Conservation (phyloP, 1,284 basidiomycete species). For the Fistulinella staudtii region DNA sequence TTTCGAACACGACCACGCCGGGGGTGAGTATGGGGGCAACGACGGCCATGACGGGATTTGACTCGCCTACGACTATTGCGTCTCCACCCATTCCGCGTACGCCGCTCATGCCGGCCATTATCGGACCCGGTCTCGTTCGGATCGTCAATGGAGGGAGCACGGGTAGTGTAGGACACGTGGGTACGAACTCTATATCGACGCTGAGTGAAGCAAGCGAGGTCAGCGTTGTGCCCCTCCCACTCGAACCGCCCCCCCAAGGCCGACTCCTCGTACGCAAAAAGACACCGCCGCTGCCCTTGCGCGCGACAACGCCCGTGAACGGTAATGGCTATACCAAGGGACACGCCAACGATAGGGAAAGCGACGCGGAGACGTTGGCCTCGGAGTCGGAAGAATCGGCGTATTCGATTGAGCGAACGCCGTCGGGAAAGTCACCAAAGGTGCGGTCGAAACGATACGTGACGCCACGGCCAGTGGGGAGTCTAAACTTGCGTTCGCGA, state of each 20-base stretch:
- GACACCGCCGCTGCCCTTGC: conserved; percentile 32
- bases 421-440: conserved; percentile 34
- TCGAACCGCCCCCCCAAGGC: conserved; percentile 30
- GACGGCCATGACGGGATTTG: conserved; percentile 26
- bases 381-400: conserved; percentile 42
- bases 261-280: conserved; percentile 37
- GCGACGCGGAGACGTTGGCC: conserved; percentile 32
- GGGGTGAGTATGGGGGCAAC: background rate
- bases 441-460: conserved; percentile 50
- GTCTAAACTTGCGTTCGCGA: conserved; percentile 43
- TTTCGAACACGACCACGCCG: background rate
- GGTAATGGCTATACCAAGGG: background rate
- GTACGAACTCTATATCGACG: conserved; percentile 36
- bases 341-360: conserved; percentile 3
- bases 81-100: conserved; percentile 43
- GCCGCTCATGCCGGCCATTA: conserved; percentile 28
- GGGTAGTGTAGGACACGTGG: conserved; percentile 10
- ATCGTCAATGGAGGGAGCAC: conserved; percentile 15
- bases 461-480: conserved; percentile 36
- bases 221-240: conserved; percentile 7
- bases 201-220: conserved; percentile 20
- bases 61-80: conserved; percentile 40
- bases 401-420: conserved; percentile 22
- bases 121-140: conserved; percentile 14
- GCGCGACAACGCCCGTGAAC: background rate